Conservation (phyloP, 352 stramenopile genomes). For the Thraustotheca clavata region DNA sequence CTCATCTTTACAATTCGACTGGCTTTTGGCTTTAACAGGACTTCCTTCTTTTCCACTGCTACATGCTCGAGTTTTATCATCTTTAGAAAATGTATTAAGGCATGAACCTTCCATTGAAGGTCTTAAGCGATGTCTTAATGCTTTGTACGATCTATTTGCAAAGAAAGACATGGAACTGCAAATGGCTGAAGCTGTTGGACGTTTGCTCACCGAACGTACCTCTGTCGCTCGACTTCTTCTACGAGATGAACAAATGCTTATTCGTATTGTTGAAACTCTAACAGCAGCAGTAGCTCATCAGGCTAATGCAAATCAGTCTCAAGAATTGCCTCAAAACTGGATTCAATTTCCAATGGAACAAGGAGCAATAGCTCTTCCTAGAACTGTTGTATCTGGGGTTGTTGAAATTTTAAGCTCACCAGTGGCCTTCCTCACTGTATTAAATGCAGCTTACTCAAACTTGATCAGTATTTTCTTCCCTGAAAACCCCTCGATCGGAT, state of each 20-base stretch:
- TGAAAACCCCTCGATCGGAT: slow-evolving; percentile 35
- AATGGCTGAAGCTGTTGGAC: slow-evolving; percentile 54
- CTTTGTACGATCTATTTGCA: slow-evolving; percentile 47
- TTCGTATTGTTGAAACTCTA: slow-evolving; percentile 59
- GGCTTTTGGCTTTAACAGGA: slow-evolving; percentile 50
- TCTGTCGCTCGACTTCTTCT: slow-evolving; percentile 59
- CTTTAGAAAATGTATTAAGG: slow-evolving; percentile 61
- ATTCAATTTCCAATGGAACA: neutral
- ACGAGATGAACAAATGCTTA: slow-evolving; percentile 44
- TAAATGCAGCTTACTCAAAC: neutral
- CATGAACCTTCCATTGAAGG: slow-evolving; percentile 61
- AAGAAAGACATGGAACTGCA: slow-evolving; percentile 26
- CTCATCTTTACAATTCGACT: slow-evolving; percentile 49
- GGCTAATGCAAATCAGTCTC: slow-evolving; percentile 14
- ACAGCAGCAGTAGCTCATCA: slow-evolving; percentile 43
- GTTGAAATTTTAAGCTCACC: slow-evolving; percentile 76
- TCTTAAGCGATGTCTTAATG: slow-evolving; percentile 54
- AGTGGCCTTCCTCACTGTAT: slow-evolving; percentile 39
- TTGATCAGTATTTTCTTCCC: slow-evolving; percentile 30
- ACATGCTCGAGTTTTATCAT: slow-evolving; percentile 46
- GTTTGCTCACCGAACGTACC: slow-evolving; percentile 52
- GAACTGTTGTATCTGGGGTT: slow-evolving; percentile 57
- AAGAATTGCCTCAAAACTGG: neutral
- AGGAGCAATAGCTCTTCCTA: neutral
- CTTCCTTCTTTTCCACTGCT: slow-evolving; percentile 55